These are phyloP conservation scores for Lactarius indigo DNA, from an alignment of 768 basidiomycete species.

Conservation along the genomic window DNA sequence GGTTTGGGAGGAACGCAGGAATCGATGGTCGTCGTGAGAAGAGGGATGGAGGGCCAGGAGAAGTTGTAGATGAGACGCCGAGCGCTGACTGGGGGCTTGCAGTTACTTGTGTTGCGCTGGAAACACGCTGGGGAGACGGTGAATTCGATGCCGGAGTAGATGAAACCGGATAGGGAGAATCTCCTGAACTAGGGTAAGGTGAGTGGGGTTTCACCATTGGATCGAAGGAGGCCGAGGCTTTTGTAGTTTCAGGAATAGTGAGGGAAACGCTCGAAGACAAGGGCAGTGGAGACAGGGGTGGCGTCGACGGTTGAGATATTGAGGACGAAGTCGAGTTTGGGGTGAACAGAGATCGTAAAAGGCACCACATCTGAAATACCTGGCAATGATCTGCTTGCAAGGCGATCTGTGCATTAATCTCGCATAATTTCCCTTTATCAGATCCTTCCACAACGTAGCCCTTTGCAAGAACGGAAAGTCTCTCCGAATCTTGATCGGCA, in stretches of 20 bases:
- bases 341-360: constrained; percentile 53
- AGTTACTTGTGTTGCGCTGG: constrained; percentile 11
- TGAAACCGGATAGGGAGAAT: constrained; percentile 11
- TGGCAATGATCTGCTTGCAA: constrained; percentile 51
- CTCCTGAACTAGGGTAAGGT: constrained; percentile 5
- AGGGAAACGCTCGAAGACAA: constrained; percentile 26
- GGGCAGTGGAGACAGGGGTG: constrained; percentile 28
- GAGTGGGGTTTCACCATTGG: constrained; percentile 26
- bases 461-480: constrained; percentile 59
- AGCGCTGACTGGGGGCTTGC: constrained; percentile 18
- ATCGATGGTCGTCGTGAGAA: constrained; percentile 25
- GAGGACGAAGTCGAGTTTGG: constrained; percentile 37
- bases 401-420: constrained; percentile 59
- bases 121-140: constrained; percentile 21
- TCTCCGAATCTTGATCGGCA: constrained; percentile 40
- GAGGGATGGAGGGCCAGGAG: constrained; percentile 10
- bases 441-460: constrained; percentile 54
- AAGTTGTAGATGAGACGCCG: constrained; percentile 19
- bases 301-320: constrained; percentile 30
- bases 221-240: constrained; percentile 29
- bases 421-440: constrained; percentile 48
- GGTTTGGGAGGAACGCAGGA: constrained; percentile 20
- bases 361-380: constrained; percentile 63
- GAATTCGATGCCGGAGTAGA: constrained; percentile 20
- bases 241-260: constrained; percentile 22